phyloP scores from a whole-genome alignment of 805 yeast species.

The Saccharomyces mikatae region DNA sequence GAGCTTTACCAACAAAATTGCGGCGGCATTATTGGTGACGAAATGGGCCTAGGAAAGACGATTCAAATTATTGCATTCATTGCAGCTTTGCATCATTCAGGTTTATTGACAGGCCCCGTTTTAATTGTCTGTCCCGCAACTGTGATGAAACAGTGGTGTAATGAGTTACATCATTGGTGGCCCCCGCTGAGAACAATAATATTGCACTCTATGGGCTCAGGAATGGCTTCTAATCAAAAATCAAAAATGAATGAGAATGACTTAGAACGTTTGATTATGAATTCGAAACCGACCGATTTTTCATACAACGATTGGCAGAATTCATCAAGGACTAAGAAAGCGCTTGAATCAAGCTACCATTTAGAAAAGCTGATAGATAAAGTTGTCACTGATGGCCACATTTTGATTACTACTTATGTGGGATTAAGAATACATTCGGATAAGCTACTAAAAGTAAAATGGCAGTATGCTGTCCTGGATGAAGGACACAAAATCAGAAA shows the following conservation, averaged over 20 bases:
- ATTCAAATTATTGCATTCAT: conserved; percentile 85
- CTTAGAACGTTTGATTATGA: conserved; percentile 41
- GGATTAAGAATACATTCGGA: conserved; percentile 67
- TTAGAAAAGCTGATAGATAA: conserved; percentile 36
- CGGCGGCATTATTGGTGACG: conserved; percentile 96
- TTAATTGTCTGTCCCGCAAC: conserved; percentile 94
- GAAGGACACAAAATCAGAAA: conserved; percentile 97
- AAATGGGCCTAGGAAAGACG: conserved; percentile 96
- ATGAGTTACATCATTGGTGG: conserved; percentile 96
- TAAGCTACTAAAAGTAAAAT: conserved; percentile 52
- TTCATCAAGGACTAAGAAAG: conserved; percentile 23
- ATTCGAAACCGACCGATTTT: conserved; percentile 33
- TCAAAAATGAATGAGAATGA: conserved; percentile 37
- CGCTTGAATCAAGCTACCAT: conserved; percentile 23
- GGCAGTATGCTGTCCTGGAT: conserved; percentile 90
- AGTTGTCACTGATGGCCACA: conserved; percentile 65
- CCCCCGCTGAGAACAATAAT: conserved; percentile 84
- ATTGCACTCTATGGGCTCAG: conserved; percentile 86
- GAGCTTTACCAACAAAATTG: conserved; percentile 82
- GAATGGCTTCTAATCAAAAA: conserved; percentile 43
- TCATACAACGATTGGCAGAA: conserved; percentile 35
- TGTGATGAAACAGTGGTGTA: conserved; percentile 94
- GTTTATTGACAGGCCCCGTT: conserved; percentile 65
- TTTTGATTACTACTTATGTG: conserved; percentile 84
- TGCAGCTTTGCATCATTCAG: conserved; percentile 84